Evolutionary conservation across 768 basidiomycete species (phyloP), one percentile per base, ranked within the genome.

Genomic region (Tylopilus rubrobrunneus): DNA sequence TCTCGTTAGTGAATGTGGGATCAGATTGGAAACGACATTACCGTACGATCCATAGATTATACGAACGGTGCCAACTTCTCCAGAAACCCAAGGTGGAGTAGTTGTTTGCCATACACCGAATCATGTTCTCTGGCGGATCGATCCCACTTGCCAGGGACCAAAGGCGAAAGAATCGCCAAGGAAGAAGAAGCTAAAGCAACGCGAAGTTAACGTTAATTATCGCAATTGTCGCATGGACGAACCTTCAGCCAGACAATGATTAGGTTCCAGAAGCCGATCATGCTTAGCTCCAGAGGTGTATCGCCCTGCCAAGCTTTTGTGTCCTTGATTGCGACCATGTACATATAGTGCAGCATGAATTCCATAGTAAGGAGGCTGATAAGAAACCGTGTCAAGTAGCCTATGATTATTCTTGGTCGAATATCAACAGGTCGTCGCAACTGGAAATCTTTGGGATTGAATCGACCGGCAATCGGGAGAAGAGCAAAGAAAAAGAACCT

Each of bases 91-190:
- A 68, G 0, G 85, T 81, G 1, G 95, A 97, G 67, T 98, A 98
- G 68, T 98, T 98, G 69, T 98, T 99, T 21, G 85, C 89, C 85
- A 98, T 88, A 65, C 97, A 98, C n/a, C 97, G 82, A 12, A 99
- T 80, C 97, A 98, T 97, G 70, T 99, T 99, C 70, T 99, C 97
- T 0, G 96, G 97, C 0, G 93, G 89, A 62, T 97, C 92, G 33
- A 98, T 80, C 0, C 90, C 91, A 62, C 93, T 91, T 7, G 82
- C 68, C 21, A 98, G 74, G 3, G 95, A 87, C 93, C 95, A 98
- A 19, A 97, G 73, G 2, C 95, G 88, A 76, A 98, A 98, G 76
- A 97, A 97, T 11, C 96, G 81, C 96, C 96, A 98, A 0, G 94
- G 90, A 21, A 98, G 81, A 40, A 98, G 76, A 21, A 98, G 82